phyloP scores from a whole-genome alignment of 164 flowering plant species.

The Stephania cephalantha region DNA sequence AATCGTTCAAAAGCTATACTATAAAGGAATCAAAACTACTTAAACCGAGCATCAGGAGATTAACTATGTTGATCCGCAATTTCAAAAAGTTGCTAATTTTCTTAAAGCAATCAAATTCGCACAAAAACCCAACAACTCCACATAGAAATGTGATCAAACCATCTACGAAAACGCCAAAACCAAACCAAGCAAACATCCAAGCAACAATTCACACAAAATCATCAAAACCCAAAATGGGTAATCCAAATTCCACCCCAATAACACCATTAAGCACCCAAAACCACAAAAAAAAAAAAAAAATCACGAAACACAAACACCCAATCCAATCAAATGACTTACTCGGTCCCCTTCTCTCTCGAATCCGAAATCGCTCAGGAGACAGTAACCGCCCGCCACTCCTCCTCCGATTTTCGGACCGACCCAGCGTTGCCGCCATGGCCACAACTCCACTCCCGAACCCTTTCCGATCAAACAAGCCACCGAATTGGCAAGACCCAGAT shows the following conservation, averaged over 20 bases:
- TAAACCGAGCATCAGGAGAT: too few species aligned
- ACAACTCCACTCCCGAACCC: constrained; percentile 2
- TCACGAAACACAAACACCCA: neutral
- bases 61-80: too few species aligned
- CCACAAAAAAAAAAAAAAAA: neutral
- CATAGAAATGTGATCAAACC: too few species aligned
- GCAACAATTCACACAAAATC: neutral
- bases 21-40: too few species aligned
- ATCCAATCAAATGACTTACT: constrained; percentile 31
- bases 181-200: neutral
- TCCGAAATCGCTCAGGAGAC: constrained; percentile 75
- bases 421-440: constrained; percentile 35
- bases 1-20: too few species aligned
- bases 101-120: too few species aligned
- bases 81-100: too few species aligned
- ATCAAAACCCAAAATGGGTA: neutral
- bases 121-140: too few species aligned
- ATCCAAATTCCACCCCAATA: neutral
- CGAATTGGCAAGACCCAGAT: constrained; percentile 3
- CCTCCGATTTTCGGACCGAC: constrained; percentile 58
- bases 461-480: constrained; percentile 12
- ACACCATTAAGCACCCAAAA: neutral
- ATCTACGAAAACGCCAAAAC: neutral
- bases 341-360: constrained; percentile 73
- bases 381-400: constrained; percentile 78